Percentiles rank a stretch among this genome's conserved stretches.
phyloP scores from a whole-genome alignment of 1,139 yeast genomes.

The Zygosaccharomyces sapae region DNA sequence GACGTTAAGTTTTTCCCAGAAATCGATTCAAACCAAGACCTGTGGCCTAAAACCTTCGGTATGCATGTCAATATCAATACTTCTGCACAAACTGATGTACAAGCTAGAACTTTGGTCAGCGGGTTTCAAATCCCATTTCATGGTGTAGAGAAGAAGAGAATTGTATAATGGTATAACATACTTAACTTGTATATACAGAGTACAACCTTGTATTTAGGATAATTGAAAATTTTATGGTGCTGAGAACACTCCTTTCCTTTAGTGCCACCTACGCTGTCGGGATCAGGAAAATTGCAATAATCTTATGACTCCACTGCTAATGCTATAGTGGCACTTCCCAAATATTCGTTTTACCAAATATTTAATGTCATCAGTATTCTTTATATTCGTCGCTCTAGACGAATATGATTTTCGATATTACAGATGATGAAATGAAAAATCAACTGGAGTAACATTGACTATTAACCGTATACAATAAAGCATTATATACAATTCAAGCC shows the following conservation, averaged over 20 bases:
- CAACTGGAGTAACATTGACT: too few species aligned
- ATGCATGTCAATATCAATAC: slow-evolving; percentile 84
- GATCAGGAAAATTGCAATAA: not conserved
- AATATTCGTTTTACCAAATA: not conserved
- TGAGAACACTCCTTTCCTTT: too few species aligned
- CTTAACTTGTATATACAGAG: slow-evolving; percentile 2
- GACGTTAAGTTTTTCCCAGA: slow-evolving; percentile 90
- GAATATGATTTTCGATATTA: not conserved
- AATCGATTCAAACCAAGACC: slow-evolving; percentile 82
- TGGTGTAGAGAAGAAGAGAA: slow-evolving; percentile 44
- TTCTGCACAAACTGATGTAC: slow-evolving; percentile 83
- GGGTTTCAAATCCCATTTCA: slow-evolving; percentile 79
- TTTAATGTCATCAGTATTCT: not conserved
- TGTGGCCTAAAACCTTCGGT: slow-evolving; percentile 85
- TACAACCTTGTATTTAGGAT: not conserved
- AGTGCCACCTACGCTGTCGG: not conserved
- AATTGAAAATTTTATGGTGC: not conserved
- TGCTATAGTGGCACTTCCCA: not conserved
- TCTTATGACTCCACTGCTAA: not conserved
- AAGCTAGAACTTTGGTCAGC: slow-evolving; percentile 83
- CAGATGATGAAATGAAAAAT: too few species aligned
- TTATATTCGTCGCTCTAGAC: not conserved
- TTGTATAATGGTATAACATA: not conserved
- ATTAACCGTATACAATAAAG: too few species aligned
- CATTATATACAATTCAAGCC: too few species aligned